Evolutionary conservation across 208 protist genomes (phyloP).

Genomic region (Crithidia expoeki): DNA sequence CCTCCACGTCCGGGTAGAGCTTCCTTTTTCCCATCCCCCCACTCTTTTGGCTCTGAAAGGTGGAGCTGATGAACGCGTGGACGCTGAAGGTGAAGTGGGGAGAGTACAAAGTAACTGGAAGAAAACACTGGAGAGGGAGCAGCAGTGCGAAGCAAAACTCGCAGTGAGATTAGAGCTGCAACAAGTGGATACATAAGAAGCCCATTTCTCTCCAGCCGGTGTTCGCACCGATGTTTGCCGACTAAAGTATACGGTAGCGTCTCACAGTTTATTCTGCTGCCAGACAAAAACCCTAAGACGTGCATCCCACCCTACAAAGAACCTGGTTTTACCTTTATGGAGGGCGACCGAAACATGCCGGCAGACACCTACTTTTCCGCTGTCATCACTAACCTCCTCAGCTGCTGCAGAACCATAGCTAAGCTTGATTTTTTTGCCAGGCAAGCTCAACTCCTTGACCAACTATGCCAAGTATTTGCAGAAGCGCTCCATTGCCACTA

Average conservation of each 20-base stretch:
- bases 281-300: neutral
- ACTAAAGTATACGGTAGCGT: neutral
- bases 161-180: too few species aligned
- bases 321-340: slow-evolving; percentile 33
- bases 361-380: slow-evolving; percentile 38
- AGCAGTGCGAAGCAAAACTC: neutral
- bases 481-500: slow-evolving; percentile 25
- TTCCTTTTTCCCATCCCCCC: neutral
- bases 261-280: slow-evolving; percentile 3
- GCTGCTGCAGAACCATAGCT: slow-evolving; percentile 34
- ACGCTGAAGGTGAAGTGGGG: neutral
- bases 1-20: neutral
- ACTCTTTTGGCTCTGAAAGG: neutral
- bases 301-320: slow-evolving; percentile 27
- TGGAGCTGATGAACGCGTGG: slow-evolving; percentile 1
- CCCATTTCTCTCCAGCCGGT: neutral
- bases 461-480: slow-evolving; percentile 45
- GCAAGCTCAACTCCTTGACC: slow-evolving; percentile 21
- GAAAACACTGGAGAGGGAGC: neutral
- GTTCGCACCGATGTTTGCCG: slow-evolving; percentile 1
- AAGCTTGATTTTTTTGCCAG: slow-evolving; percentile 21
- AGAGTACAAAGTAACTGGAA: neutral
- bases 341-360: slow-evolving; percentile 30
- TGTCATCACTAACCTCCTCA: slow-evolving; percentile 26
- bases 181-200: too few species aligned